phyloP scores from a whole-genome alignment of 208 protist genomes.

The Giardia muris region DNA sequence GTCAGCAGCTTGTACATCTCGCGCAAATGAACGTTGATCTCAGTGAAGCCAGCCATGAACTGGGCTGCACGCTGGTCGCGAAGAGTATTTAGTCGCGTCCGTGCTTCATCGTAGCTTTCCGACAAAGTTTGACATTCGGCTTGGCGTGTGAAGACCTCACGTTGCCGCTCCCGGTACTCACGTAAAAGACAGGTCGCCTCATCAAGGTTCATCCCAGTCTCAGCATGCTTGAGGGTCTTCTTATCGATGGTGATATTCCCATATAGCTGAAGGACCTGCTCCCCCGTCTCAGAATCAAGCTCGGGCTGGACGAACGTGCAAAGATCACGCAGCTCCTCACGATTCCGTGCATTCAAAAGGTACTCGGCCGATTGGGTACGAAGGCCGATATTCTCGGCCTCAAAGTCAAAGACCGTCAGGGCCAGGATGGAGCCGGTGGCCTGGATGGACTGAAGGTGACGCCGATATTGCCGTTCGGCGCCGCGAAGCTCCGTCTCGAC shows the following conservation, averaged over 20 bases:
- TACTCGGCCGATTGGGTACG: background rate
- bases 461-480: too few relatives aligned
- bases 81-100: background rate
- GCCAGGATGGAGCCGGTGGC: too few relatives aligned
- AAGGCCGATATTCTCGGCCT: background rate
- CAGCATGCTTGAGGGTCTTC: background rate
- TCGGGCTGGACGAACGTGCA: background rate
- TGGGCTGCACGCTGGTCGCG: conserved; percentile 55
- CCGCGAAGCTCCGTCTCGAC: too few relatives aligned
- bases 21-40: conserved; percentile 87
- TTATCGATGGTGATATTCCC: background rate
- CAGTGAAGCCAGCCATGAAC: conserved; percentile 90
- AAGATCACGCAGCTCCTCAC: background rate
- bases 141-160: background rate
- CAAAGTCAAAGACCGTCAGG: conserved; percentile 5
- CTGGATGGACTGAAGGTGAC: too few relatives aligned
- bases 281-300: background rate
- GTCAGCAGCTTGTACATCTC: conserved; percentile 77
- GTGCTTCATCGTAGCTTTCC: background rate
- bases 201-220: background rate
- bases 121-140: background rate
- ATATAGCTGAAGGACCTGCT: background rate
- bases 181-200: background rate
- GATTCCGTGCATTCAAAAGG: background rate
- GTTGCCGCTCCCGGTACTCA: background rate